Conservation (phyloP, 2,329 filamentous ascomycete species). For the Hypomyces perniciosus region DNA sequence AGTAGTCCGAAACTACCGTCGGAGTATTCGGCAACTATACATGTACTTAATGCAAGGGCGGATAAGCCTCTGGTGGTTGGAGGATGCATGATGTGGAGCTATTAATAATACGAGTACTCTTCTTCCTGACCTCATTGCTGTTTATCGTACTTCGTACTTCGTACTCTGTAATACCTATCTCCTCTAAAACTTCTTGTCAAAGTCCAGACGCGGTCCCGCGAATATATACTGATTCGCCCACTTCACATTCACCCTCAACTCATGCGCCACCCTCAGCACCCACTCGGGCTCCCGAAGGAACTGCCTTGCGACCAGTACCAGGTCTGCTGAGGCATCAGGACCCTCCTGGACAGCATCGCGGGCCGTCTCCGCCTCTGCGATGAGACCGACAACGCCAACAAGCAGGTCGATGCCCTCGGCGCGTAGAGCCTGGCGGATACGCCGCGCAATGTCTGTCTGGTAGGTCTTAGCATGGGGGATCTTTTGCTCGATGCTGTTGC, state of each 20-base stretch:
- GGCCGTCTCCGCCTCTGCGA: constrained; percentile 64
- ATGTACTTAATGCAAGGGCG: not conserved
- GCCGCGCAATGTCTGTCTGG: constrained; percentile 67
- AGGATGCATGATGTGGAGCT: too few relatives aligned
- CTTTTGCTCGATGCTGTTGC: constrained; percentile 57
- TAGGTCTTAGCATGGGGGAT: constrained; percentile 59
- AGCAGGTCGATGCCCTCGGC: constrained; percentile 46
- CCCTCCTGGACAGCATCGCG: constrained; percentile 48
- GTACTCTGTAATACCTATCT: not conserved
- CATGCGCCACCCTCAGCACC: constrained; percentile 65
- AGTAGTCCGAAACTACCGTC: too few relatives aligned
- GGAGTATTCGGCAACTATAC: too few relatives aligned
- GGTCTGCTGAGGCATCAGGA: constrained; percentile 44
- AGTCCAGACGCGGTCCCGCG: constrained; percentile 18
- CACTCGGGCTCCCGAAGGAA: constrained; percentile 80
- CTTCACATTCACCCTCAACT: constrained; percentile 63
- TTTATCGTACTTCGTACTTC: not conserved
- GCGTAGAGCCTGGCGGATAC: constrained; percentile 61
- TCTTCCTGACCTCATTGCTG: not conserved
- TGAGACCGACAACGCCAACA: constrained; percentile 69
- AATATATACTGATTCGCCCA: constrained; percentile 63
- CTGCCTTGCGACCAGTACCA: constrained; percentile 67
- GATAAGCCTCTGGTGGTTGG: not conserved
- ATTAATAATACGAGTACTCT: too few relatives aligned
- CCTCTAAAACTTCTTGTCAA: constrained; percentile 10